Evolutionary conservation across 306 rosid species (phyloP), one percentile per base, ranked within the genome.

Genomic region (Dalbergia cochinchinensis): DNA sequence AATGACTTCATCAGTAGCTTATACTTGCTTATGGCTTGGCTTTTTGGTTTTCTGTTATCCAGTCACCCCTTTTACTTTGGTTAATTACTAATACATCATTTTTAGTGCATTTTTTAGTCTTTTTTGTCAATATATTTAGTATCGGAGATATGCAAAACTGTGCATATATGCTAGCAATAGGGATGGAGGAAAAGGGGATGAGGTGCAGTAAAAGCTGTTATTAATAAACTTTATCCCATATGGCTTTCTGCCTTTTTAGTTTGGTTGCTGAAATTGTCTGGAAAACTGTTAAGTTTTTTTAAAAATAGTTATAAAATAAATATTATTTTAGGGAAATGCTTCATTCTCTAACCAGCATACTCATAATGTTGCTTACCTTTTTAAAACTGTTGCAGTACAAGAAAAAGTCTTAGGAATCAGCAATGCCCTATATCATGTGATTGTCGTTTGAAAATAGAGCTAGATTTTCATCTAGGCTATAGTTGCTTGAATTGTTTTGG

Each of bases 401-500:
- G 22, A 20, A 0, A 20, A 1, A 20, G 22, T 20, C 22, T 20
- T 20, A 20, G 22, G 22, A 75, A 77, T 77, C 37, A 39, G 33
- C 59, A 39, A 31, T 53, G 58, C 39, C 26, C 57, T 51, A 15
- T 54, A 33, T 74, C 31, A 45, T 26, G 26, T 42, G 58, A 42
- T 78, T 68, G 66, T 68, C 5, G 14, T 12, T 14, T 20, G 55
- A 67, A 78, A 77, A 67, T 51, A 42, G 45, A 55, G 14, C 11
- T 77, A 66, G 47, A 22, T 67, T 14, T 78, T 48, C 48, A 55
- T 68, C 33, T 55, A 26, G 19, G 47, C n/a, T 41, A 33, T 44
- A n/a, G 50, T 18, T 54, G 61, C 62, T 69, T 69, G 53, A 69
- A 59, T 59, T 20, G 61, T 65, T 39, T 65, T 65, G 66, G 66